Evolutionary conservation across 495 filamentous ascomycete genomes (phyloP).

Genomic region (Tuber melanosporum): DNA sequence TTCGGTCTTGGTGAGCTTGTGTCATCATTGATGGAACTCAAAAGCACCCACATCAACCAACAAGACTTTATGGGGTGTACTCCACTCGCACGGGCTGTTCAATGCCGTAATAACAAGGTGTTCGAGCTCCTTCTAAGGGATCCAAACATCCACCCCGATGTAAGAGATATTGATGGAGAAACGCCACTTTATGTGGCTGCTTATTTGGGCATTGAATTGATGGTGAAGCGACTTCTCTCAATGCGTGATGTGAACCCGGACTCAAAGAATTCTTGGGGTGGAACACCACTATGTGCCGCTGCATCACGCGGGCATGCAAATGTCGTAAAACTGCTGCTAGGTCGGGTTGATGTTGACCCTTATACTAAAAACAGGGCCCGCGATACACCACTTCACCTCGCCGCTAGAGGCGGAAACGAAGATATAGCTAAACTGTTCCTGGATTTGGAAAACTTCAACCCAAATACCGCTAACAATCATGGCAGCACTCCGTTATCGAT

Average conservation of each 20-base stretch:
- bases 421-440: background rate
- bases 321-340: background rate
- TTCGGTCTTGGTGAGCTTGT: background rate
- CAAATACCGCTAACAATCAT: background rate
- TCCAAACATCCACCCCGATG: background rate
- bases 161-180: background rate
- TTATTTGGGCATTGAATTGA: background rate
- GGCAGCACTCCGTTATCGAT: background rate
- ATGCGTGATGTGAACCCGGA: background rate
- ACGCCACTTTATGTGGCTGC: background rate
- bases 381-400: background rate
- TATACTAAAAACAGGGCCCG: background rate
- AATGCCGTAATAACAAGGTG: background rate
- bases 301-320: background rate
- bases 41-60: background rate
- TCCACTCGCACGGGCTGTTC: background rate
- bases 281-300: background rate
- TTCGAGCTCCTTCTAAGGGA: background rate
- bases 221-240: background rate
- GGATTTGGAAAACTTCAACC: background rate
- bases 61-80: background rate
- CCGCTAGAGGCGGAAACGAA: background rate
- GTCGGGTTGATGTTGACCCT: background rate
- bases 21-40: background rate
- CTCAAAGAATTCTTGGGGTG: background rate